Evolutionary conservation across 2,329 filamentous ascomycete genomes (phyloP).

Genomic region (Claviceps maximensis): DNA sequence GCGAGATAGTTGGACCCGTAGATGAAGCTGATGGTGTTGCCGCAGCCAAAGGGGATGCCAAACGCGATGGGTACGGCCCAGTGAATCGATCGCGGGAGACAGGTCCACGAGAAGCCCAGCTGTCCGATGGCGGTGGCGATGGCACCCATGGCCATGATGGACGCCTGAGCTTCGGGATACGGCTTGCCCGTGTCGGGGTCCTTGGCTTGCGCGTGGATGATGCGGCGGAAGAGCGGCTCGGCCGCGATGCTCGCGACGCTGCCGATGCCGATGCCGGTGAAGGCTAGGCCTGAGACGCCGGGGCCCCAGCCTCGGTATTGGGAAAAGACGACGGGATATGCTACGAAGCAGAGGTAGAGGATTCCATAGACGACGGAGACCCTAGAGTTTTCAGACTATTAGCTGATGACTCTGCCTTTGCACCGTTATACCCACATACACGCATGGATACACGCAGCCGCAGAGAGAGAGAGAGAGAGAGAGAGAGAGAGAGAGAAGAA

Average conservation of each 20-base stretch:
- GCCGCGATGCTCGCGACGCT: conserved; percentile 46
- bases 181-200: conserved; percentile 64
- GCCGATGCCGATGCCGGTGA: conserved; percentile 55
- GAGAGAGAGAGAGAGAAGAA: not conserved
- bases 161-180: conserved; percentile 68
- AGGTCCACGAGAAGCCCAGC: conserved; percentile 82
- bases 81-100: conserved; percentile 60
- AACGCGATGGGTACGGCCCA: conserved; percentile 72
- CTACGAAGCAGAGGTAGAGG: conserved; percentile 80
- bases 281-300: conserved; percentile 63
- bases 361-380: conserved; percentile 79
- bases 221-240: conserved; percentile 59
- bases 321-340: conserved; percentile 74
- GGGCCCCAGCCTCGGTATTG: conserved; percentile 63
- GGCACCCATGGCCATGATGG: conserved; percentile 65
- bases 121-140: conserved; percentile 65
- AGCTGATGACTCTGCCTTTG: not conserved
- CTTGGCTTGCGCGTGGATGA: conserved; percentile 64
- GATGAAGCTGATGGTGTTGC: conserved; percentile 69
- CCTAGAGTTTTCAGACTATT: conserved; percentile 24
- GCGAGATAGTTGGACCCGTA: conserved; percentile 73
- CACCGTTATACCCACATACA: too few species aligned
- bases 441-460: not conserved
- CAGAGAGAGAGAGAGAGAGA: not conserved
- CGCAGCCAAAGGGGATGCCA: conserved; percentile 65